Evolutionary conservation across 306 rosid genomes (phyloP).

Genomic region (Medicago arabica): DNA sequence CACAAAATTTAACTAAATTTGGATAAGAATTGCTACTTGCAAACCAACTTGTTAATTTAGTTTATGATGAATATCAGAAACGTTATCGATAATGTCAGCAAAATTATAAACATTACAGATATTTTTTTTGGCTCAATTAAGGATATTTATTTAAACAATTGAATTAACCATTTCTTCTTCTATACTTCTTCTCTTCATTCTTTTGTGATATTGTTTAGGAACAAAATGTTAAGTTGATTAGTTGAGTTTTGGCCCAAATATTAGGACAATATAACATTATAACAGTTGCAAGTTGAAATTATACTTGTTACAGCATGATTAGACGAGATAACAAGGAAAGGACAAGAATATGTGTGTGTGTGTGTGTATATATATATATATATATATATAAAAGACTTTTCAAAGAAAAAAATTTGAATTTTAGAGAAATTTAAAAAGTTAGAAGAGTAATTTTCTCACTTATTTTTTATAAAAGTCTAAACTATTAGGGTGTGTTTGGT

Average conservation of each 20-base stretch:
- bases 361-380: too few relatives aligned
- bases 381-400: too few relatives aligned
- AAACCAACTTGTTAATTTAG: constrained; percentile 11
- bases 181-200: neutral
- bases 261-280: neutral
- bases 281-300: constrained; percentile 22
- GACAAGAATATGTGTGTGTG: too few relatives aligned
- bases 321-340: too few relatives aligned
- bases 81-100: constrained; percentile 5
- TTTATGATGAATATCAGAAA: constrained; percentile 2
- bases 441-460: too few relatives aligned
- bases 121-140: neutral
- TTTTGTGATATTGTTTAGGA: constrained; percentile 10
- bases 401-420: too few relatives aligned
- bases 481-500: too few relatives aligned
- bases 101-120: neutral
- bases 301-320: neutral
- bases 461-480: too few relatives aligned
- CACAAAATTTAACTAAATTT: neutral
- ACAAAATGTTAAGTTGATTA: neutral
- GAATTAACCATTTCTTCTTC: neutral
- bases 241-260: neutral
- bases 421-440: too few relatives aligned
- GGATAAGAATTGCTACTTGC: constrained; percentile 24
- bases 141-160: constrained; percentile 3